These are phyloP conservation scores for Kalmanozyma brasiliensis DNA, from an alignment of 1,284 basidiomycete species.

Conservation along the genomic window DNA sequence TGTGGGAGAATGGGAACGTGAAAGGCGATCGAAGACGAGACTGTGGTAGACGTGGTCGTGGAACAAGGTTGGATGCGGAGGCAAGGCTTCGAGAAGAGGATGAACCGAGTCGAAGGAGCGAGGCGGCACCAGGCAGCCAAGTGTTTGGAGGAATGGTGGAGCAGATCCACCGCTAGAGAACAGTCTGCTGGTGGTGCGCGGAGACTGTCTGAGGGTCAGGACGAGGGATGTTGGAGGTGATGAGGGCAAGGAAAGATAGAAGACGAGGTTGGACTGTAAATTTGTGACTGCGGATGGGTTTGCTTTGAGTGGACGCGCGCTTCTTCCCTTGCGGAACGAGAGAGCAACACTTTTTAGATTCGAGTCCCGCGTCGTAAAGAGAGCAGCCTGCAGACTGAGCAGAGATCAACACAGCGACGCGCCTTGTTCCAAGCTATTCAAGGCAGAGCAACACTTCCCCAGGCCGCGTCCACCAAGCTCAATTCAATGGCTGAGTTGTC, in stretches of 20 bases:
- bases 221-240: slow-evolving; percentile 17
- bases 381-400: slow-evolving; percentile 11
- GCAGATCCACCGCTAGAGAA: slow-evolving; percentile 6
- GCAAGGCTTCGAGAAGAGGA: slow-evolving; percentile 3
- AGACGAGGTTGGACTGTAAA: slow-evolving; percentile 5
- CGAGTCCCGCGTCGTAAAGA: slow-evolving; percentile 1
- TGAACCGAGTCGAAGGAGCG: slow-evolving; percentile 12
- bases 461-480: no score
- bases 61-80: slow-evolving; percentile 5
- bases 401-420: slow-evolving; percentile 16
- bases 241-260: slow-evolving; percentile 7
- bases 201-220: not conserved
- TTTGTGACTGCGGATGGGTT: slow-evolving; percentile 4
- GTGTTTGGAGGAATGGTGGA: slow-evolving; percentile 31
- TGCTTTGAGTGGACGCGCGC: slow-evolving; percentile 14
- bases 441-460: no score
- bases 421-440: not conserved
- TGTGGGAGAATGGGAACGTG: slow-evolving; percentile 15
- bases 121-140: slow-evolving; percentile 47
- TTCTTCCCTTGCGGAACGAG: not conserved
- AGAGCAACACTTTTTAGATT: slow-evolving; percentile 35
- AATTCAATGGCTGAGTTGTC: no score
- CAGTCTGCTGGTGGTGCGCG: slow-evolving; percentile 14
- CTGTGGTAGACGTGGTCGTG: not conserved
- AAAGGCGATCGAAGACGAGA: not conserved